A percentile compares a stretch with the other conserved stretches of the same genome.
Evolutionary conservation across 192 early-diverging fungal genomes (phyloP).

Genomic region (Hyaloraphidium curvatum): DNA sequence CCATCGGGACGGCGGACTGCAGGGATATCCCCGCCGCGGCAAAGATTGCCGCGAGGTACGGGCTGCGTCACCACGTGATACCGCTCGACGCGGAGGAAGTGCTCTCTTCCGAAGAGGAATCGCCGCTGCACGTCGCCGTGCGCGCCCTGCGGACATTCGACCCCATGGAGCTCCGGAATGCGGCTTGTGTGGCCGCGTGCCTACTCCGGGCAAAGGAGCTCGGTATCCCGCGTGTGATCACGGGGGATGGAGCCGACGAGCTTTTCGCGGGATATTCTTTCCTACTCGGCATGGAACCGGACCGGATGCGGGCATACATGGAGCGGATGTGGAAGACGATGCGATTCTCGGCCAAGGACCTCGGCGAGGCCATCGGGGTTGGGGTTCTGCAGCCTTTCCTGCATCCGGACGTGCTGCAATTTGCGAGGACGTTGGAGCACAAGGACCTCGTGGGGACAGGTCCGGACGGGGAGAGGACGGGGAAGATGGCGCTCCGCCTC

Average conservation of each 20-base stretch:
- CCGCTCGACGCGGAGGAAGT: constrained; percentile 20
- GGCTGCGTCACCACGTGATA: constrained; percentile 24
- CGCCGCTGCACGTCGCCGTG: constrained; percentile 28
- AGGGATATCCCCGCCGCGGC: constrained; percentile 31
- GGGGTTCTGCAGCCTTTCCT: constrained; percentile 31
- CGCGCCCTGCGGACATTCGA: constrained; percentile 39
- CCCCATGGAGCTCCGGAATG: constrained; percentile 49
- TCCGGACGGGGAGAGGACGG: constrained; percentile 12
- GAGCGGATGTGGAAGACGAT: constrained; percentile 25
- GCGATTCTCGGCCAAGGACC: constrained; percentile 25
- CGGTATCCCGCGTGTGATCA: constrained; percentile 26
- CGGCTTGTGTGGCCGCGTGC: constrained; percentile 31
- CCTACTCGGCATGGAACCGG: constrained; percentile 27
- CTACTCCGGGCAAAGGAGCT: constrained; percentile 20
- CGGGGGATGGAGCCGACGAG: constrained; percentile 51
- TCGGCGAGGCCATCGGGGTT: constrained; percentile 23
- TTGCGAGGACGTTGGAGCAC: constrained; percentile 23
- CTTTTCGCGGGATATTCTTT: constrained; percentile 52
- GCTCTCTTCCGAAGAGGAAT: constrained; percentile 9
- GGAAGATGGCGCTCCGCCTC: constrained; percentile 35
- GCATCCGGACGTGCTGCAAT: constrained; percentile 26
- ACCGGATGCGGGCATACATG: constrained; percentile 23
- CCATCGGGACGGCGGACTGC: constrained; percentile 23
- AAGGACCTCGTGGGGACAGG: constrained; percentile 10
- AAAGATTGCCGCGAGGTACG: constrained; percentile 22